Conservation (phyloP, 2,329 filamentous ascomycete genomes). For the Emmonsia crescens region DNA sequence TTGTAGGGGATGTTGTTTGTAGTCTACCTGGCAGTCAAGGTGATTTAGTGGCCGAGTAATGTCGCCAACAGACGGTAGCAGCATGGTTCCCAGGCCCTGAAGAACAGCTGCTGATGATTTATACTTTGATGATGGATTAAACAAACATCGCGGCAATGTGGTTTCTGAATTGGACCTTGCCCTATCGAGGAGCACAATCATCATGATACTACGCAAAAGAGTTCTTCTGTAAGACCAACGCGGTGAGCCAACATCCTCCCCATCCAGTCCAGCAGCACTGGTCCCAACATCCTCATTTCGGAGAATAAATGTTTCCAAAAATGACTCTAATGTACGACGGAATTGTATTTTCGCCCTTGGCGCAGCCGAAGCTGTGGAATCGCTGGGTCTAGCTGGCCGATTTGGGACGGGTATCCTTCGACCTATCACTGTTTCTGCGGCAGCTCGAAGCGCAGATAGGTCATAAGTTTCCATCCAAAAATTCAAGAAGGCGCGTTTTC, state of each 20-base stretch:
- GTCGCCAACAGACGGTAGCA: constrained; percentile 50
- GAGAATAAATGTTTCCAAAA: constrained; percentile 48
- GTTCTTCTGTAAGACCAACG: constrained; percentile 46
- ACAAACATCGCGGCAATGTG: constrained; percentile 35
- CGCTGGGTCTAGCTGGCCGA: constrained; percentile 7
- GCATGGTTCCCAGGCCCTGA: constrained; percentile 40
- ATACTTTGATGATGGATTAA: constrained; percentile 40
- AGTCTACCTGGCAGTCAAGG: constrained; percentile 44
- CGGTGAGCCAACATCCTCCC: constrained; percentile 32
- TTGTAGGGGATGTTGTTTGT: constrained; percentile 46
- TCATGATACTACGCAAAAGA: constrained; percentile 48
- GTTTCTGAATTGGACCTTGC: constrained; percentile 32
- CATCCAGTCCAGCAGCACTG: constrained; percentile 12
- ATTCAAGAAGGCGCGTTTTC: constrained; percentile 46
- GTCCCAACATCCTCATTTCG: constrained; percentile 44
- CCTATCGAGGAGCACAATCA: constrained; percentile 49
- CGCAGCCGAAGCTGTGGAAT: constrained; percentile 1
- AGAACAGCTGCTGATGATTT: constrained; percentile 48
- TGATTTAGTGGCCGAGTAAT: constrained; percentile 45
- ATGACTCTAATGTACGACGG: constrained; percentile 38
- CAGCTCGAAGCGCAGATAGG: constrained; percentile 38
- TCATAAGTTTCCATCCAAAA: constrained; percentile 51
- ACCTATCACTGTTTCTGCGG: constrained; percentile 50
- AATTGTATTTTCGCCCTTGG: constrained; percentile 19
- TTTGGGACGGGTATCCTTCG: constrained; percentile 31